These are phyloP conservation scores for Periconia macrospinosa DNA, from an alignment of 2,329 filamentous ascomycete species.

Conservation along the genomic window DNA sequence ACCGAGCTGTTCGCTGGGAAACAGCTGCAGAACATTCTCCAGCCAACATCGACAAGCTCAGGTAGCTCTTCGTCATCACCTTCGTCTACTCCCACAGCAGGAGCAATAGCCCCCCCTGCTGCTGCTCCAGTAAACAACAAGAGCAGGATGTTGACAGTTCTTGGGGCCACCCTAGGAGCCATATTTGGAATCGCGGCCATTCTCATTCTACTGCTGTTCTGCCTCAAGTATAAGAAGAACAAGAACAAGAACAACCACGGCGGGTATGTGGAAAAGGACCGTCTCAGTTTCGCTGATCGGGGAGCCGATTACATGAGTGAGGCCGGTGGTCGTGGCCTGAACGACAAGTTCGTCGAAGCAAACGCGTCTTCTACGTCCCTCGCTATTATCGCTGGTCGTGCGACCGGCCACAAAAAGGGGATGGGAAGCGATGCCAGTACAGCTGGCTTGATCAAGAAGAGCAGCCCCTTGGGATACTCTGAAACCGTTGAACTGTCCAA, in stretches of 20 bases:
- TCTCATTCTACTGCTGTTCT: slow-evolving; percentile 71
- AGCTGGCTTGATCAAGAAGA: slow-evolving; percentile 62
- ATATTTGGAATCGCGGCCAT: slow-evolving; percentile 73
- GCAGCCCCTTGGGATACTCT: slow-evolving; percentile 43
- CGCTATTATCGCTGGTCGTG: slow-evolving; percentile 56
- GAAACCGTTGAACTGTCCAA: slow-evolving; percentile 50
- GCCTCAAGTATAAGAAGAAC: slow-evolving; percentile 63
- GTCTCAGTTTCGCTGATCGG: slow-evolving; percentile 54
- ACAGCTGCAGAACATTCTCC: slow-evolving; percentile 38
- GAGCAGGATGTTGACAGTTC: slow-evolving; percentile 61
- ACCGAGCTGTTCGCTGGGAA: slow-evolving; percentile 60
- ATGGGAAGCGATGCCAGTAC: slow-evolving; percentile 63
- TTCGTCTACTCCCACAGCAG: slow-evolving; percentile 22
- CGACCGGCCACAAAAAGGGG: slow-evolving; percentile 50
- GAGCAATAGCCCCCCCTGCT: slow-evolving; percentile 37
- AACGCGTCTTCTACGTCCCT: slow-evolving; percentile 47
- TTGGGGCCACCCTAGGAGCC: slow-evolving; percentile 82
- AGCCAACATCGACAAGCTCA: slow-evolving; percentile 31
- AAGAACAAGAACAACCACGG: slow-evolving; percentile 64
- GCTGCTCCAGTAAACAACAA: slow-evolving; percentile 40
- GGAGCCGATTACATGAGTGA: slow-evolving; percentile 57
- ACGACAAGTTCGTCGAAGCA: slow-evolving; percentile 26
- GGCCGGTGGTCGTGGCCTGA: slow-evolving; percentile 39
- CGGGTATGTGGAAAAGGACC: slow-evolving; percentile 47
- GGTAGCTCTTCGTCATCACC: slow-evolving; percentile 23